Evolutionary conservation across 225 moss, liverwort and hornwort genomes (phyloP).

Genomic region (Straminergon stramineum): DNA sequence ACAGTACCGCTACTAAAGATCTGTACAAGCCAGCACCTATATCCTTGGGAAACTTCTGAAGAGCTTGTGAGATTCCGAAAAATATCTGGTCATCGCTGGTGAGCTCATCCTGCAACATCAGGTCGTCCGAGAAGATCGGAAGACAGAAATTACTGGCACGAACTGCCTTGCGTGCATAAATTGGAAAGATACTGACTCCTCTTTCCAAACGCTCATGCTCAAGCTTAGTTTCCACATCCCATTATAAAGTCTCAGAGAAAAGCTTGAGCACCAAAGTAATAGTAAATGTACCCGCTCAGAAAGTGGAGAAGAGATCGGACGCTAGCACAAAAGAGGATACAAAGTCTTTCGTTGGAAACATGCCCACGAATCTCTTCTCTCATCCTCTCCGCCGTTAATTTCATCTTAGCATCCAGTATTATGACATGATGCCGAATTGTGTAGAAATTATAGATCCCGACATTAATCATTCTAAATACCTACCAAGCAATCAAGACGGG

Average conservation of each 20-base stretch:
- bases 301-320: background rate
- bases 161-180: background rate
- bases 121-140: background rate
- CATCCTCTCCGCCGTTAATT: slow-evolving; percentile 17
- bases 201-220: background rate
- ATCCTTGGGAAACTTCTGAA: slow-evolving; percentile 83
- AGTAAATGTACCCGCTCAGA: background rate
- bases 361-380: background rate
- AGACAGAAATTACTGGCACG: background rate
- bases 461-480: background rate
- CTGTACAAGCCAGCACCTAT: slow-evolving; percentile 33
- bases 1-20: background rate
- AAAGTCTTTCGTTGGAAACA: background rate
- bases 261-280: background rate
- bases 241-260: background rate
- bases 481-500: slow-evolving; percentile 85
- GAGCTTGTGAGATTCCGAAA: slow-evolving; percentile 60
- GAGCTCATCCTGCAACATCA: slow-evolving; percentile 69
- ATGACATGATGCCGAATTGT: background rate
- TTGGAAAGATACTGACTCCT: background rate
- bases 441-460: background rate
- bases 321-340: background rate
- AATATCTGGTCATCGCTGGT: slow-evolving; percentile 67
- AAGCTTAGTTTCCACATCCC: background rate
- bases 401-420: background rate